Base-by-base conservation (phyloP, 768 basidiomycete species). In the Termitomyces titanicus region DNA sequence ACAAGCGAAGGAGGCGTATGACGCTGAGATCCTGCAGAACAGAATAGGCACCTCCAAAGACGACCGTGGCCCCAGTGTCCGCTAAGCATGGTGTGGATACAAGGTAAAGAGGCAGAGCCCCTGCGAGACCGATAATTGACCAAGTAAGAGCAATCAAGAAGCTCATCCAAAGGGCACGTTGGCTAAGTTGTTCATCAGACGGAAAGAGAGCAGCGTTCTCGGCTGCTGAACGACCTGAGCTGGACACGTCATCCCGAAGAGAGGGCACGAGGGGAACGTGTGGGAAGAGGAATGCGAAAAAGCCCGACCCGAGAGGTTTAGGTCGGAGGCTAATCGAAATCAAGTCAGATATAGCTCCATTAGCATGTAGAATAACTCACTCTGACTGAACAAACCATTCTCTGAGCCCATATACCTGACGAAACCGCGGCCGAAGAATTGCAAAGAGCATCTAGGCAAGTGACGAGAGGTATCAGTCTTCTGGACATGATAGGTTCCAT, bases 311-410 rank as follows among this genome's bases (percentile, higher is more conserved):
- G 5, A 88, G 75, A 24, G 83, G 80, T 64, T 79, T 77, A 29
- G 88, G 86, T 37, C 88, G 86, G 31, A 84, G 68, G 48, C 88
- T 89, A 52, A 40, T 40, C 22, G 34, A 29, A 51, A 44, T 29
- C 44, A 35, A 51, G 42, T 51, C 66, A 47, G 65, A 58, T 54
- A 55, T 13, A 52, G 39, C n/a, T 46, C 38, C 47, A 47, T 39
- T 15, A 18, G n/a, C n/a, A 20, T 20, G 22, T 6, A 17, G 18
- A n/a, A 18, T 48, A 2, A 77, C 85, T 70, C 65, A 91, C 88
- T 81, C 79, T 68, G 76, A 80, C 44, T 80, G 82, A 15, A 85
- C 78, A 66, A 92, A 92, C 89, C 89, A 92, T 64, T 89, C 87
- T 63, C 89, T 74, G 46, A 86, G 66, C 18, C 73, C 85, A 61